Base-by-base conservation (phyloP, 495 filamentous ascomycete species). In the Penicillium silybi region DNA sequence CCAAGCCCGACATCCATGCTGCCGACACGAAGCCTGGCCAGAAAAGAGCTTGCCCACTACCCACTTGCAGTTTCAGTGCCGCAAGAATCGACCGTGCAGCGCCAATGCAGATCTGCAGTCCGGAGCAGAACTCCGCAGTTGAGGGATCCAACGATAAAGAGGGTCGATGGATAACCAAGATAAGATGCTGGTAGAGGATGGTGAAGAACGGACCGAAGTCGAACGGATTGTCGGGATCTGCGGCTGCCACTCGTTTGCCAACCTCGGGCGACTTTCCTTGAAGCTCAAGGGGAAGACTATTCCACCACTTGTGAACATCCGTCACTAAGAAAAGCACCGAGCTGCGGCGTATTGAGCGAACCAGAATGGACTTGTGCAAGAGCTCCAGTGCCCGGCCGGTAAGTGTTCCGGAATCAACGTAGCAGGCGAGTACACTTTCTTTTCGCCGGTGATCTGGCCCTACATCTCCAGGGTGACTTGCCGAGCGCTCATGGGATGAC, bases 141-240 rank as follows among this genome's bases (percentile, higher is more conserved):
- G 59, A 59, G 0, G 68, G 63, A 17, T 61, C 57, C 19, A 71
- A 58, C 17, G 71, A 72, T 22, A 74, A 49, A 10, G 63, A 68
- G 3, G 71, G 71, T 15, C 71, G 69, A 69, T 86, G 58, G 66
- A 86, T 59, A 74, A 87, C 64, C 80, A 91, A 72, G 71, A 92
- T 61, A 63, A 84, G 72, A 74, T 82, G 65, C 75, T 91, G 70
- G 66, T 92, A 67, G 69, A 85, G 62, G 71, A 90, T 69, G 54
- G 85, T 66, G 60, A 80, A 72, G 40, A 71, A 65, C 13, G 74
- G 68, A 38, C 66, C 62, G 35, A 74, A 70, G 45, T 73, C 64
- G 57, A 68, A 71, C 0, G 68, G 59, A 15, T 19, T 41, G 23
- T 68, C 59, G 25, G n/a, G 18, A 7, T 17, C 43, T 40, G 25